Conservation (phyloP, 169 alveolate genomes). For the Plasmodium malariae region DNA sequence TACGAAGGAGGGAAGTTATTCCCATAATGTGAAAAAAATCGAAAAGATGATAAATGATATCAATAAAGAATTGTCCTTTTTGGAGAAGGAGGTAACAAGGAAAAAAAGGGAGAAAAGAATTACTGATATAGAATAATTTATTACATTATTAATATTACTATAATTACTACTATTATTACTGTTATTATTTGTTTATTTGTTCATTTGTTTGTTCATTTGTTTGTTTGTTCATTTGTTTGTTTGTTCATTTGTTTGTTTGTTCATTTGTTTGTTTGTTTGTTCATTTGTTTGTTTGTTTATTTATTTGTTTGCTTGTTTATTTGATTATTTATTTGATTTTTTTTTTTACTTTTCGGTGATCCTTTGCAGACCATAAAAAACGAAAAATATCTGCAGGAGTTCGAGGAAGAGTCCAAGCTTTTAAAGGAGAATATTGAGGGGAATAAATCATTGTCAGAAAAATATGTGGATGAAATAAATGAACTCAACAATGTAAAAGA, state of each 20-base stretch:
- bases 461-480: slow-evolving; percentile 32
- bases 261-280: no score
- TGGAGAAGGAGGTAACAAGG: slow-evolving; percentile 60
- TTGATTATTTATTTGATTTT: no score
- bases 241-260: no score
- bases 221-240: no score
- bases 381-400: slow-evolving; percentile 54
- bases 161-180: no score
- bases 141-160: no score
- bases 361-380: slow-evolving; percentile 55
- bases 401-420: slow-evolving; percentile 60
- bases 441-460: slow-evolving; percentile 34
- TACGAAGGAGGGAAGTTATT: slow-evolving; percentile 59
- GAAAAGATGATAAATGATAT: slow-evolving; percentile 73
- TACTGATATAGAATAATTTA: no score
- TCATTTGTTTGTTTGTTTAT: no score
- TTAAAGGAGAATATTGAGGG: slow-evolving; percentile 21
- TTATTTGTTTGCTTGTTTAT: no score
- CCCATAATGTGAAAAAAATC: slow-evolving; percentile 69
- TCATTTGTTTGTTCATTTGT: no score
- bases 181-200: no score
- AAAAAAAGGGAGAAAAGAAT: not conserved
- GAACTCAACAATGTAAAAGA: slow-evolving; percentile 56
- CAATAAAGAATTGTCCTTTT: slow-evolving; percentile 45
- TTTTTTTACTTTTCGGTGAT: no score